Evolutionary conservation across 768 basidiomycete species (phyloP).

Genomic region (Cystofilobasidium macerans): DNA sequence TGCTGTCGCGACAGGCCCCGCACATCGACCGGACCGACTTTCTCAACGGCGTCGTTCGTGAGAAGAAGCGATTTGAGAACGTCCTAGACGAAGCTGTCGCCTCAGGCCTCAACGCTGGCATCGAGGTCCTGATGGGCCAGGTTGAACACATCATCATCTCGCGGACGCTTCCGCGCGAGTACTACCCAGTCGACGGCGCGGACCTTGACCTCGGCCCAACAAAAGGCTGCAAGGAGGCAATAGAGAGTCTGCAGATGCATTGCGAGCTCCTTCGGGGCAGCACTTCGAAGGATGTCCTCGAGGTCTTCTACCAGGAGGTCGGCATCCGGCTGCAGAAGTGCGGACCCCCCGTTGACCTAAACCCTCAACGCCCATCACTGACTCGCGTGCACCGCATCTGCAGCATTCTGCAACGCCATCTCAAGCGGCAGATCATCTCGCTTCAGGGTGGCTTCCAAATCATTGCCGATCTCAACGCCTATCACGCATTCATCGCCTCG

Average conservation of each 20-base stretch:
- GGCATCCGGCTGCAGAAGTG: constrained; percentile 77
- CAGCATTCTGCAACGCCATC: constrained; percentile 89
- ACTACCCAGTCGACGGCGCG: constrained; percentile 73
- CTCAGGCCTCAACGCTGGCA: constrained; percentile 83
- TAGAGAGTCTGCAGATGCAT: constrained; percentile 77
- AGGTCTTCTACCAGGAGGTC: constrained; percentile 96
- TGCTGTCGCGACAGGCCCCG: constrained; percentile 44
- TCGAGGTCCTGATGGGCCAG: constrained; percentile 90
- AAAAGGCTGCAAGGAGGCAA: constrained; percentile 75
- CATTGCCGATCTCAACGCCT: constrained; percentile 90
- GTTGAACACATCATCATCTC: constrained; percentile 86
- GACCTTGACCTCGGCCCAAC: constrained; percentile 76
- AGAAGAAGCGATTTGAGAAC: constrained; percentile 95
- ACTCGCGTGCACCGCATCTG: neutral
- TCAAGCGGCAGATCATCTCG: constrained; percentile 95
- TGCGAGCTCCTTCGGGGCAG: constrained; percentile 84
- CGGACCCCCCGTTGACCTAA: too few species aligned
- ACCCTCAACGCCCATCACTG: too few species aligned
- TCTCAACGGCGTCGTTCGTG: constrained; percentile 78
- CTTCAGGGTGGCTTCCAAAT: constrained; percentile 87
- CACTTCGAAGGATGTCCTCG: constrained; percentile 88
- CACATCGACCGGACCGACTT: constrained; percentile 92
- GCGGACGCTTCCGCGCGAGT: constrained; percentile 71
- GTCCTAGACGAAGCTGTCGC: constrained; percentile 87
- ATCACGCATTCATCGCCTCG: constrained; percentile 75